Conservation (phyloP, 2,329 filamentous ascomycete species). For the Talaromyces sp. region DNA sequence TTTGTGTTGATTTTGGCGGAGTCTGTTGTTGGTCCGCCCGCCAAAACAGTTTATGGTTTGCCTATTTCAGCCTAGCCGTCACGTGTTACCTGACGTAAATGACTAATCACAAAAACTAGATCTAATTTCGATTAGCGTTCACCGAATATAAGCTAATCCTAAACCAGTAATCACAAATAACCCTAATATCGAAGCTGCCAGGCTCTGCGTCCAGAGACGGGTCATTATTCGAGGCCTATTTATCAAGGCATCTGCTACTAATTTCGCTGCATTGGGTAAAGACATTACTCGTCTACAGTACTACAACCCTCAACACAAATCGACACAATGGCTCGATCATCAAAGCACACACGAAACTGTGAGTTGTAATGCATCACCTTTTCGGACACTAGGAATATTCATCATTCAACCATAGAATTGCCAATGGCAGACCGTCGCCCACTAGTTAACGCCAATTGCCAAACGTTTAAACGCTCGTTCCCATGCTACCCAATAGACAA, state of each 20-base stretch:
- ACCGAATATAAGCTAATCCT: not conserved
- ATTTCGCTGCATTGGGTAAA: not conserved
- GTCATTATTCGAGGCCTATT: too few species aligned
- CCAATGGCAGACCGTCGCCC: conserved; percentile 15
- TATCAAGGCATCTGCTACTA: not conserved
- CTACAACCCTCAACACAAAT: not conserved
- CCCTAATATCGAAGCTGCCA: not conserved
- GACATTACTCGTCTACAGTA: not conserved
- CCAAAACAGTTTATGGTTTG: conserved; percentile 21
- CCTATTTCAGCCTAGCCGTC: conserved; percentile 18
- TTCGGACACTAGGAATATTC: conserved; percentile 7
- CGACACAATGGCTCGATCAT: not conserved
- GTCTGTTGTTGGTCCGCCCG: conserved; percentile 15
- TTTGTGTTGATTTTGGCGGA: conserved; percentile 9
- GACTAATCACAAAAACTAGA: not conserved
- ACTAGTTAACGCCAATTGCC: conserved; percentile 13
- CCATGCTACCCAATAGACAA: conserved; percentile 17
- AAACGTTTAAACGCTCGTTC: conserved; percentile 16
- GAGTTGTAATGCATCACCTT: conserved; percentile 7
- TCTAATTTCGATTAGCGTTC: not conserved
- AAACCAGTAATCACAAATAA: not conserved
- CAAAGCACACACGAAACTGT: not conserved
- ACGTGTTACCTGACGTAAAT: not conserved
- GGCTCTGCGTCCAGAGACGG: not conserved
- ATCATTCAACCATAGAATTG: conserved; percentile 14